Evolutionary conservation across 1,284 basidiomycete genomes (phyloP), one percentile per base, ranked within the genome.

Genomic region (Termitomyces sp.): DNA sequence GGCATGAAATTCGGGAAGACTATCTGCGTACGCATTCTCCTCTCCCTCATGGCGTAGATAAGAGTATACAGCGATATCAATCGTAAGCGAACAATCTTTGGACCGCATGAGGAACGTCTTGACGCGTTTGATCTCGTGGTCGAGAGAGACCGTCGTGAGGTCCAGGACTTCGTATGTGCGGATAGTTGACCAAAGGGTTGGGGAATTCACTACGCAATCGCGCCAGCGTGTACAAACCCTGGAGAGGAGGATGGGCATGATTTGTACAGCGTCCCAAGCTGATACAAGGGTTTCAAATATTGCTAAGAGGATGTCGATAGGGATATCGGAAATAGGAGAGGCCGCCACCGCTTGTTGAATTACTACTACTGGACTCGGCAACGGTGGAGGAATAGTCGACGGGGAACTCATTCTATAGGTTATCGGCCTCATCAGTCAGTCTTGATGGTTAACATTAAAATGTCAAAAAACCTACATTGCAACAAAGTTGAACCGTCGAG

Each of bases 171-270:
- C 48, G 42, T 33, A 6, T 5, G 53, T 21, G 13, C 21, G 34
- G 15, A 60, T 58, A 26, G 46, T 43, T 28, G 52, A 53, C 59
- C 59, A 60, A 9, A 60, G 31, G 2, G 50, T 54, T 5, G 54
- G 50, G 3, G 46, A 38, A 3, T 30, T 28, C 24, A 48, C 7
- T 2, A 33, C 26, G 6, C 53, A 34, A n/a, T 41, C 50, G 30
- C 54, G 44, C 59, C 59, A 60, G 30, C 34, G 28, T 3, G 24
- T 5, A 24, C 49, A 58, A 6, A 60, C 54, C 0, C 52, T 52
- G 10, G 57, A 52, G n/a, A 60, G 52, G 5, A 33, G 12, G 13
- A 51, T 15, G 43, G 56, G 47, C 12, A 51, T 43, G 2, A 34
- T 24, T 31, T 39, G 38, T 8, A 8, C 24, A 19, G 36, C 38